Base-by-base conservation (phyloP, 371 early-diverging fungal genomes). In the Syncephalastrum racemosum region DNA sequence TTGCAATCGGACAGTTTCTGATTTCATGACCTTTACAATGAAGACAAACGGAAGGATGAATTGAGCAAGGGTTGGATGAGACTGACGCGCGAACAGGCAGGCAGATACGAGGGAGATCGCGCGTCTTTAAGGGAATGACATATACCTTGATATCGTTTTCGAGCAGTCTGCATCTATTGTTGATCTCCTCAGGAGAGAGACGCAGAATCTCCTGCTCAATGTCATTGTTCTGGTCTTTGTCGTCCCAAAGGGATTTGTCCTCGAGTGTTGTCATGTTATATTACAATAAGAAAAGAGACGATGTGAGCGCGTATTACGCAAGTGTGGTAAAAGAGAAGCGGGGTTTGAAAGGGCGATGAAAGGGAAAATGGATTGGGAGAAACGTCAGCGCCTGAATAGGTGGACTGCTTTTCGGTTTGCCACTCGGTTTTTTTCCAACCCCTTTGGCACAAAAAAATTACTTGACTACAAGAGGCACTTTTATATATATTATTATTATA, bases 111-210 rank as follows among this genome's bases (percentile, higher is more conserved):
- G 36, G 36, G 6, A 31, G 36, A 31, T 31, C 36, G 36, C 36
- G 36, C 10, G 36, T 8, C 2, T 22, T 22, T 24, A 7, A 46
- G 12, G 6, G 36, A 31, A 31, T 31, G 23, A 49, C 16, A 15
- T 46, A 48, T 73, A 95, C 95, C 84, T 96, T 94, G 72, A 96
- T 91, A 71, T 97, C 98, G 68, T 97, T 63, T 64, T 97, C 97
- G 57, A 98, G 82, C 47, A 98, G 86, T 65, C 95, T 83, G 20
- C 92, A 88, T 66, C 98, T 85, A 71, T 93, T 95, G 58, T 74
- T 79, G 60, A 98, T 94, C 64, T 98, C 98, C 58, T 96, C 96
- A 46, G 91, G 91, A 64, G 83, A 78, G 24, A 90, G 79, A 44
- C 92, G 87, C 66, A 93, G 80, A 67, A 98, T 94, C 59, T 98